phyloP scores from a whole-genome alignment of 2,329 filamentous ascomycete species.

The Aspergillus fumigatiaffinis region DNA sequence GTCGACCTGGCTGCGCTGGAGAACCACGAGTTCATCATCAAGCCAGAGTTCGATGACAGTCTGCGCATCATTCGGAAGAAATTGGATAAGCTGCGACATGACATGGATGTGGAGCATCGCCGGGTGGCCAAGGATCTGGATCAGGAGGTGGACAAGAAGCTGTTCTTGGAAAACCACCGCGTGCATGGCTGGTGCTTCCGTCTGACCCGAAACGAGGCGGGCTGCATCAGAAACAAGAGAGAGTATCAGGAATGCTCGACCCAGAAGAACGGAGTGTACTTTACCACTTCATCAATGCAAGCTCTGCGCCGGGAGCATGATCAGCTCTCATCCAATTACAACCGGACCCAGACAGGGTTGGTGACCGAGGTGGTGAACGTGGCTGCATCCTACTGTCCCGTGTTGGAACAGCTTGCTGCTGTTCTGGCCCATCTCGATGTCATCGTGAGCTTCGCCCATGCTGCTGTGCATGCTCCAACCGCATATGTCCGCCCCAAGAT shows the following conservation, averaged over 20 bases:
- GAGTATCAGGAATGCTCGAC: slow-evolving; percentile 93
- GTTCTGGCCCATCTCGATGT: slow-evolving; percentile 93
- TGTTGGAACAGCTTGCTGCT: slow-evolving; percentile 82
- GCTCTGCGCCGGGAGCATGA: slow-evolving; percentile 84
- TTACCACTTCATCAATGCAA: slow-evolving; percentile 81
- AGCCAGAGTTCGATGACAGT: slow-evolving; percentile 91
- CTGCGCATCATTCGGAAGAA: slow-evolving; percentile 85
- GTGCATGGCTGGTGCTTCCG: slow-evolving; percentile 97
- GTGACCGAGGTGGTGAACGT: slow-evolving; percentile 91
- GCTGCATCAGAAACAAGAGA: slow-evolving; percentile 86
- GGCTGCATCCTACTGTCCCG: slow-evolving; percentile 88
- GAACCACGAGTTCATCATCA: slow-evolving; percentile 98
- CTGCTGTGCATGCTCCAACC: slow-evolving; percentile 85
- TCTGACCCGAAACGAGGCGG: slow-evolving; percentile 82
- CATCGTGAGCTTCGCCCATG: slow-evolving; percentile 88
- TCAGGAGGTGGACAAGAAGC: slow-evolving; percentile 96
- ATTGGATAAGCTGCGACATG: slow-evolving; percentile 74
- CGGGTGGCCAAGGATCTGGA: slow-evolving; percentile 74
- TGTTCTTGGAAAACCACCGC: slow-evolving; percentile 94
- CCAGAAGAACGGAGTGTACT: slow-evolving; percentile 98
- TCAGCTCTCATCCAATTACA: slow-evolving; percentile 90
- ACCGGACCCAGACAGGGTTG: slow-evolving; percentile 84
- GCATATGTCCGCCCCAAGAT: slow-evolving; percentile 89
- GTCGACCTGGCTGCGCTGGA: slow-evolving; percentile 94
- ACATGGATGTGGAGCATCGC: slow-evolving; percentile 79